Evolutionary conservation across 2,329 filamentous ascomycete species (phyloP), one percentile per base, ranked within the genome.

Genomic region (Fusarium sacchari): DNA sequence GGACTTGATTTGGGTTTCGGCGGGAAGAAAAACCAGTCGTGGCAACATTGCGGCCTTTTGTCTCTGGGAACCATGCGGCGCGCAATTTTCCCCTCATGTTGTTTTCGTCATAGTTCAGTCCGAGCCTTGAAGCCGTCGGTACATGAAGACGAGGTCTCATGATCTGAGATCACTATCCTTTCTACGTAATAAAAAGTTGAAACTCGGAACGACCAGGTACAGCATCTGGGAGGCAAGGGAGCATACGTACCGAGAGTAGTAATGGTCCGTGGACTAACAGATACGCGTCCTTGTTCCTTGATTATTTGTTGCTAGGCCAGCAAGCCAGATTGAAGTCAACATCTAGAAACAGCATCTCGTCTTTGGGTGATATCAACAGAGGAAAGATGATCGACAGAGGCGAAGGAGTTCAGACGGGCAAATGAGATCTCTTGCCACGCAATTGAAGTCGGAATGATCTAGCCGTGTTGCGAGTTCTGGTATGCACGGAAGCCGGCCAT

Each of bases 261-360:
- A 18, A n/a, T 28, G 50, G 50, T 40, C 50, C 34, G 40, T 58
- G 56, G 56, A 58, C 56, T 49, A 28, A 36, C 42, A 49, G 17
- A 36, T 55, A 30, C 43, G 32, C 34, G 34, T 28, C 32, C 17
- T 44, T 57, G 43, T 47, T 42, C 32, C 28, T 42, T 20, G 11
- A 44, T 24, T 43, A 39, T 46, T 53, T 44, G n/a, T 15, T 32
- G 34, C 36, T 43, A 44, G 26, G 15, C 36, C 36, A 32, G 42
- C 50, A 17, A 40, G 28, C 34, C 26, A 50, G 30, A 50, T n/a
- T 58, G 30, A 56, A 42, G 37, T 30, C 22, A 39, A 50, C 34
- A 53, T 59, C 67, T 67, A 55, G 37, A 72, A 77, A 61, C 36
- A 67, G 60, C 28, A 66, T 62, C 43, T 58, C 69, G 62, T 73